Percentiles rank a stretch among this genome's conserved stretches.
Evolutionary conservation across 345 rosid species (phyloP).

Genomic region (Camelina sativa): DNA sequence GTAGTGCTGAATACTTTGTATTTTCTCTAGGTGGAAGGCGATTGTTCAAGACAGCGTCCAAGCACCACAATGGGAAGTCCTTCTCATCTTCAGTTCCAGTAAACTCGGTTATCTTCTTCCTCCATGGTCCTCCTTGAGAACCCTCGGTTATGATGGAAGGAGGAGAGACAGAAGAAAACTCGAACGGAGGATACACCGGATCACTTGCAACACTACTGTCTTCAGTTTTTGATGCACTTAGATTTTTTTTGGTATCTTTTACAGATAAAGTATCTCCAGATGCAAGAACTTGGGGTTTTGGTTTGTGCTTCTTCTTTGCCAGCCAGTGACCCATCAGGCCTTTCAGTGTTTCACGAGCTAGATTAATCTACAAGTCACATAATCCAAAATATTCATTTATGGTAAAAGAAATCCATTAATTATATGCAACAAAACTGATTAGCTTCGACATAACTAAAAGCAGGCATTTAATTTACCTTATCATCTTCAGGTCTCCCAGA

Average conservation of each 20-base stretch:
- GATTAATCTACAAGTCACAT: slow-evolving; percentile 71
- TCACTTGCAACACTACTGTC: slow-evolving; percentile 79
- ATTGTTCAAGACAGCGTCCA: slow-evolving; percentile 87
- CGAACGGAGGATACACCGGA: slow-evolving; percentile 90
- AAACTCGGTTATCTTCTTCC: slow-evolving; percentile 87
- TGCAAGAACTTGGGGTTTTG: slow-evolving; percentile 64
- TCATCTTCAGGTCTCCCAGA: slow-evolving; percentile 97
- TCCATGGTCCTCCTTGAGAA: slow-evolving; percentile 97
- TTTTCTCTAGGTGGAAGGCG: slow-evolving; percentile 93
- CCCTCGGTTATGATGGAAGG: slow-evolving; percentile 98
- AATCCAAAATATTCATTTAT: slow-evolving; percentile 21
- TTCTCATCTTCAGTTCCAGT: slow-evolving; percentile 95
- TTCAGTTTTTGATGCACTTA: slow-evolving; percentile 59
- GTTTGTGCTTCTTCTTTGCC: slow-evolving; percentile 78
- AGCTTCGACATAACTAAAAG: slow-evolving; percentile 26
- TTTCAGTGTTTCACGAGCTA: slow-evolving; percentile 96
- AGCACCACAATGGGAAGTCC: slow-evolving; percentile 95
- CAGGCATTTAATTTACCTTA: slow-evolving; percentile 58
- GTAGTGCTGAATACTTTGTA: slow-evolving; percentile 64
- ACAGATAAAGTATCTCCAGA: slow-evolving; percentile 73
- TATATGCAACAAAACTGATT: slow-evolving; percentile 3
- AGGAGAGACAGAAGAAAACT: slow-evolving; percentile 78
- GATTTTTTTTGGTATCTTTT: slow-evolving; percentile 69
- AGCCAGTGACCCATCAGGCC: slow-evolving; percentile 93
- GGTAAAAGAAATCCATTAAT: slow-evolving; percentile 13